These are phyloP conservation scores for Elasticomyces elasticus DNA, from an alignment of 495 filamentous ascomycete genomes.

Conservation along the genomic window DNA sequence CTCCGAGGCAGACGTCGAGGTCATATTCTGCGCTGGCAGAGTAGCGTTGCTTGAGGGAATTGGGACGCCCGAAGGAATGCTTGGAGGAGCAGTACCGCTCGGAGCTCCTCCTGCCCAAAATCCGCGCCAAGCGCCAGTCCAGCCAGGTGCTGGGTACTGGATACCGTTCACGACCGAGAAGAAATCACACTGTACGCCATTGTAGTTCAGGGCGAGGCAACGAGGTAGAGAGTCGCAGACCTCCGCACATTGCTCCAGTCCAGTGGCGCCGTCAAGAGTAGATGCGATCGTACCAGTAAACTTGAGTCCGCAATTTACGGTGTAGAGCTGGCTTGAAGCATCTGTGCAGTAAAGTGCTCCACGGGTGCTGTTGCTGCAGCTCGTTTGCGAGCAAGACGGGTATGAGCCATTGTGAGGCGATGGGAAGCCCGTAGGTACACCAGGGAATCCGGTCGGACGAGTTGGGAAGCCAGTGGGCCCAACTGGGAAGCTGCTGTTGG, in stretches of 20 bases:
- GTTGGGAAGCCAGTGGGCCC: not conserved
- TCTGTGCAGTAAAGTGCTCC: not conserved
- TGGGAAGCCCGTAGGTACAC: not conserved
- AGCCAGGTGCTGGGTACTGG: not conserved
- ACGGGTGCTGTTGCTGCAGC: not conserved
- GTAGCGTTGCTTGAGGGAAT: not conserved
- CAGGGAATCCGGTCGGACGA: not conserved
- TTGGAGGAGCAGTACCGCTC: not conserved
- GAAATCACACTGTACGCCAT: slow-evolving; percentile 1
- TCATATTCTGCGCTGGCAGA: not conserved
- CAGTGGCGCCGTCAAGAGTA: not conserved
- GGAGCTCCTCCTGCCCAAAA: not conserved
- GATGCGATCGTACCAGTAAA: not conserved
- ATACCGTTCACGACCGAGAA: not conserved
- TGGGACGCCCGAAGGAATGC: not conserved
- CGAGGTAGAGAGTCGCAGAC: not conserved
- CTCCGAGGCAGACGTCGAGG: not conserved
- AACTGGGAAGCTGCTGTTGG: not conserved
- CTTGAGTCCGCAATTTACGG: slow-evolving; percentile 1
- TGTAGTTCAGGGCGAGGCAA: not conserved
- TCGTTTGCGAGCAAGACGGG: not conserved
- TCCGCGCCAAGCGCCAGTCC: not conserved
- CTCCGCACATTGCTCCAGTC: not conserved
- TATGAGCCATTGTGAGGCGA: not conserved
- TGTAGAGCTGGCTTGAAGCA: not conserved